These are phyloP conservation scores for Fusarium luffae DNA, from an alignment of 2,329 filamentous ascomycete species.

Conservation along the genomic window DNA sequence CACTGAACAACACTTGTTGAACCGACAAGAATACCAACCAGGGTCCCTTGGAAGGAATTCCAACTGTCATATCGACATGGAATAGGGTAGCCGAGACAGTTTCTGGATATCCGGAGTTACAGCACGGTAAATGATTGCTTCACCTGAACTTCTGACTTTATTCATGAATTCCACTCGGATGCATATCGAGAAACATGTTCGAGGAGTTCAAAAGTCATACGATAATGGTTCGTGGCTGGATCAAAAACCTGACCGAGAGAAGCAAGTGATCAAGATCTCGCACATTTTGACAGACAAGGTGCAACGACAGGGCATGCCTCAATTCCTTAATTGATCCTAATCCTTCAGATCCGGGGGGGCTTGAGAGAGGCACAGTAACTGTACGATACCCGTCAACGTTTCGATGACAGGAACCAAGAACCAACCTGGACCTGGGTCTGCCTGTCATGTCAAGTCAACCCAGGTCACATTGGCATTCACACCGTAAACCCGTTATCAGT, in stretches of 20 bases:
- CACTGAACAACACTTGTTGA: slow-evolving; percentile 4
- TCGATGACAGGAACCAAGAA: slow-evolving; percentile 21
- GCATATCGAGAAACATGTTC: slow-evolving; percentile 14
- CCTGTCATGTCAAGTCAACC: not conserved
- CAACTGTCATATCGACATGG: slow-evolving; percentile 21
- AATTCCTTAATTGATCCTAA: slow-evolving; percentile 2
- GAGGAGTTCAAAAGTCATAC: slow-evolving; percentile 10
- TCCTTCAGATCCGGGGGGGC: slow-evolving; percentile 8
- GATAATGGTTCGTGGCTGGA: slow-evolving; percentile 19
- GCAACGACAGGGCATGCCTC: not conserved
- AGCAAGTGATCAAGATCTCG: slow-evolving; percentile 18
- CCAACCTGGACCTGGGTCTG: not conserved
- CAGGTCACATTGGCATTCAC: slow-evolving; percentile 14
- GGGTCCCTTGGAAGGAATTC: slow-evolving; percentile 16
- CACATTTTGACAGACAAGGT: not conserved
- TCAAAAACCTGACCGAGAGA: not conserved
- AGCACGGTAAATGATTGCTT: not conserved
- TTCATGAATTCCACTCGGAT: slow-evolving; percentile 1
- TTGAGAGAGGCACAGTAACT: slow-evolving; percentile 9
- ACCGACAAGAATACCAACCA: slow-evolving; percentile 10
- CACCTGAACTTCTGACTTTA: slow-evolving; percentile 1
- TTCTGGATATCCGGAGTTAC: not conserved
- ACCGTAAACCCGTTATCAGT: slow-evolving; percentile 27
- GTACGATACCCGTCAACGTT: slow-evolving; percentile 21
- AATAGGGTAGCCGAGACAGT: slow-evolving; percentile 32